Conservation (phyloP, 2,329 filamentous ascomycete genomes). For the Xylariaceae sp. region DNA sequence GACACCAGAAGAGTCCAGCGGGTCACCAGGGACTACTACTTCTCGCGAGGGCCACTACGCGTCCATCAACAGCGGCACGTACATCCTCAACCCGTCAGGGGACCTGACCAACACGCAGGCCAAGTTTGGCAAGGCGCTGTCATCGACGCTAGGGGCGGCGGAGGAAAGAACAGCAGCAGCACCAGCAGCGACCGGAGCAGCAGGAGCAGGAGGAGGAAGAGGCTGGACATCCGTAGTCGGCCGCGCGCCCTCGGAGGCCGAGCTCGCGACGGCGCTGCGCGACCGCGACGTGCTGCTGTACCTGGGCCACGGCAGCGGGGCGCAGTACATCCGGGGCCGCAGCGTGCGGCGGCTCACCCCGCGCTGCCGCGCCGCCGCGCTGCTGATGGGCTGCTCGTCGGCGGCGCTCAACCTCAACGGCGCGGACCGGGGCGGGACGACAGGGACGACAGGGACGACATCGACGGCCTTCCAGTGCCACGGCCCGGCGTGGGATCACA, state of each 20-base stretch:
- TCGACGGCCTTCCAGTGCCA: constrained; percentile 85
- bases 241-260: constrained; percentile 64
- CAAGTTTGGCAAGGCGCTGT: constrained; percentile 62
- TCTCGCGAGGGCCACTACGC: constrained; percentile 46
- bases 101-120: constrained; percentile 76
- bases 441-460: no score
- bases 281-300: constrained; percentile 72
- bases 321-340: constrained; percentile 84
- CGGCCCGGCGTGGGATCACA: constrained; percentile 84
- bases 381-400: constrained; percentile 92
- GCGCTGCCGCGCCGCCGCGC: constrained; percentile 65
- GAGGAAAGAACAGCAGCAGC: no score
- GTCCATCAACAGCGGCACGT: constrained; percentile 52
- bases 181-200: no score
- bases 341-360: constrained; percentile 69
- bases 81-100: constrained; percentile 81
- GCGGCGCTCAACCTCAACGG: constrained; percentile 73
- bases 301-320: constrained; percentile 92
- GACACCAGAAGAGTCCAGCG: constrained; percentile 8
- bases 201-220: no score
- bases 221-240: constrained; percentile 68
- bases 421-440: constrained; percentile 25
- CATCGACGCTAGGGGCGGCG: constrained; percentile 50
- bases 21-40: constrained; percentile 3
- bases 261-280: constrained; percentile 64